Evolutionary conservation across 2,329 filamentous ascomycete genomes (phyloP).

Genomic region (Fusarium buxicola): DNA sequence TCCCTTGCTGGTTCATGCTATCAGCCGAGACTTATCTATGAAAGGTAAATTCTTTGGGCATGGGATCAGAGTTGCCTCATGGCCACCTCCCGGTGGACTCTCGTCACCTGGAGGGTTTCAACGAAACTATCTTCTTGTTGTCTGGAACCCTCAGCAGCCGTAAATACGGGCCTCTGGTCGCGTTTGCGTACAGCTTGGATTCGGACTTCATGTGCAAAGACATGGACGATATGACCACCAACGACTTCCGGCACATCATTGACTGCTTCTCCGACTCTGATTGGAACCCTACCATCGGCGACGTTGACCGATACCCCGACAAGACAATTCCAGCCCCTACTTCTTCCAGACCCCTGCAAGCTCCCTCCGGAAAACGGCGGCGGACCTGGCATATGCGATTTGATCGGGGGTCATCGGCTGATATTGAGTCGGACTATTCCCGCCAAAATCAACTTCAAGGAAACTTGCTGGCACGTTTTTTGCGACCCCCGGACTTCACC

Average conservation of each 20-base stretch:
- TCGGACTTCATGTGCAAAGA: neutral
- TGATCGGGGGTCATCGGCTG: neutral
- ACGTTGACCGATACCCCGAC: neutral
- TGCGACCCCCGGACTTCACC: neutral
- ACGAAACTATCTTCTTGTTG: neutral
- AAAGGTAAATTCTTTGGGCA: slow-evolving; percentile 1
- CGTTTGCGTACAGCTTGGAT: slow-evolving; percentile 1
- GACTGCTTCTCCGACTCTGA: slow-evolving; percentile 4
- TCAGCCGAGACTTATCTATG: slow-evolving; percentile 1
- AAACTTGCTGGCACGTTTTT: neutral
- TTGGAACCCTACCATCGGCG: slow-evolving; percentile 1
- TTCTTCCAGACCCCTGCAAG: neutral
- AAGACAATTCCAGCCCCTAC: neutral
- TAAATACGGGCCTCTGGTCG: neutral
- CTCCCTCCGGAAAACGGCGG: too few species aligned
- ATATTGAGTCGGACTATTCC: neutral
- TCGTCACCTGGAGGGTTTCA: slow-evolving; percentile 5
- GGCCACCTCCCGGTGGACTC: neutral
- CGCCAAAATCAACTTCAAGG: neutral
- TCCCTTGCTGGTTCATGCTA: neutral
- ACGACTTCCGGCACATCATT: neutral
- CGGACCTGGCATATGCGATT: too few species aligned
- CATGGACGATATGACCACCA: slow-evolving; percentile 7
- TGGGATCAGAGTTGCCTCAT: neutral
- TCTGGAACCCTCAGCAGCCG: neutral